Conservation (phyloP, 352 stramenopile species). For the Phytophthora palmivora region DNA sequence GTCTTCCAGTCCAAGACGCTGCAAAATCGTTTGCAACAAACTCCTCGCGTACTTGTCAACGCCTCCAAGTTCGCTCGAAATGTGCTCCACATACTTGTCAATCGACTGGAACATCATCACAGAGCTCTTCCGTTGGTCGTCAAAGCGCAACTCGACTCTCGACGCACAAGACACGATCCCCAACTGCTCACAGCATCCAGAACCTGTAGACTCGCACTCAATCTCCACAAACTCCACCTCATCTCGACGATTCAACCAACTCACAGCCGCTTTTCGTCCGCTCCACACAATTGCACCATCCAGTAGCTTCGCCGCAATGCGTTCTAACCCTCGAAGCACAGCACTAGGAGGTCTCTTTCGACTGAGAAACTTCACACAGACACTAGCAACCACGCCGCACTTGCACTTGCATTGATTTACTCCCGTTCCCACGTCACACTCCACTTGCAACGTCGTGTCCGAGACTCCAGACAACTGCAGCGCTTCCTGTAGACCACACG, state of each 20-base stretch:
- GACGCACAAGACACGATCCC: constrained; percentile 34
- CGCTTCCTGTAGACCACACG: constrained; percentile 41
- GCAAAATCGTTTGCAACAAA: constrained; percentile 50
- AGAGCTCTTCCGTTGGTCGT: neutral
- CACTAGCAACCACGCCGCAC: constrained; percentile 23
- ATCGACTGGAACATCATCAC: constrained; percentile 30
- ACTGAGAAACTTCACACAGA: constrained; percentile 49
- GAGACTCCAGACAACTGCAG: constrained; percentile 21
- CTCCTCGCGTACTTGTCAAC: constrained; percentile 42
- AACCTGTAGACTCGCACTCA: constrained; percentile 27
- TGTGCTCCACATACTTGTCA: constrained; percentile 36
- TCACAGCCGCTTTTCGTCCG: constrained; percentile 34
- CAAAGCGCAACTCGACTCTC: constrained; percentile 43
- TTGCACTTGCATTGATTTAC: constrained; percentile 37
- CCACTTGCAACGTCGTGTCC: constrained; percentile 15
- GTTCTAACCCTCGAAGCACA: constrained; percentile 49
- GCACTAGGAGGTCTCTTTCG: constrained; percentile 41
- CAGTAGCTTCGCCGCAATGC: constrained; percentile 44
- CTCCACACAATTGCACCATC: constrained; percentile 53
- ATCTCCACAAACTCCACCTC: constrained; percentile 41
- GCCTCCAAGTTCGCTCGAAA: constrained; percentile 50
- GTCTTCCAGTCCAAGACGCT: constrained; percentile 26
- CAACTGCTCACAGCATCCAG: constrained; percentile 49
- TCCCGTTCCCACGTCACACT: neutral
- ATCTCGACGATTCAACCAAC: constrained; percentile 59